Evolutionary conservation across 768 basidiomycete species (phyloP), one percentile per base, ranked within the genome.

Genomic region (Russula abietina): DNA sequence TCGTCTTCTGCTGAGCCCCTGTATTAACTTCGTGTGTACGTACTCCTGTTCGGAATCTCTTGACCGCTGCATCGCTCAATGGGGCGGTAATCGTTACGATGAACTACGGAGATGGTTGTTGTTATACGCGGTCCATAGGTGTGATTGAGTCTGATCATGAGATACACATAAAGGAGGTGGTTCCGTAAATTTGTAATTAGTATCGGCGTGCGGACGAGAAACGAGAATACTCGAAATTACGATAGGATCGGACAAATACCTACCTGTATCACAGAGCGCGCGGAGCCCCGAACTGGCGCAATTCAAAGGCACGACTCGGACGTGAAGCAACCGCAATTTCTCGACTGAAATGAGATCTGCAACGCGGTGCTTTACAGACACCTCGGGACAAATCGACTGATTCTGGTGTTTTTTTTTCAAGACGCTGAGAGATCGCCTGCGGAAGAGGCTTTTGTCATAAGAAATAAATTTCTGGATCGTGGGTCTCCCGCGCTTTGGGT

Each of bases 21-120:
- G 58, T 64, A 55, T 64, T 49, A 55, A 43, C 46, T 64, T 38
- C 12, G 30, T 43, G 22, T 64, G 62, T 49, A 55, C 57, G 33
- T n/a, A n/a, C 54, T 24, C 41, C 50, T 28, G 8, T 57, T 38
- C 39, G n/a, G 41, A 53, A 45, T 16, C 38, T 36, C 32, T 30
- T 24, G 4, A 17, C 32, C 3, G 16, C 17, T 39, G 24, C 22
- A 24, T 32, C 19, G 1, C 28, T 17, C 38, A 9, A 28, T 33
- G 6, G 24, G 1, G n/a, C 5, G 8, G 45, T 26, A 2, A 57
- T 53, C 1, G 30, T 50, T 16, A 24, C 14, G 7, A 28, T 26
- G 22, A 14, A 26, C 22, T 22, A 26, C 22, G 11, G 22, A 24
- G 22, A n/a, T 4, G 26, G 5, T 46, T 38, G 12, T 38, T 4